A percentile compares a stretch with the other conserved stretches of the same genome.
phyloP scores from a whole-genome alignment of 208 protist genomes.

The Wallacemonas sp. region DNA sequence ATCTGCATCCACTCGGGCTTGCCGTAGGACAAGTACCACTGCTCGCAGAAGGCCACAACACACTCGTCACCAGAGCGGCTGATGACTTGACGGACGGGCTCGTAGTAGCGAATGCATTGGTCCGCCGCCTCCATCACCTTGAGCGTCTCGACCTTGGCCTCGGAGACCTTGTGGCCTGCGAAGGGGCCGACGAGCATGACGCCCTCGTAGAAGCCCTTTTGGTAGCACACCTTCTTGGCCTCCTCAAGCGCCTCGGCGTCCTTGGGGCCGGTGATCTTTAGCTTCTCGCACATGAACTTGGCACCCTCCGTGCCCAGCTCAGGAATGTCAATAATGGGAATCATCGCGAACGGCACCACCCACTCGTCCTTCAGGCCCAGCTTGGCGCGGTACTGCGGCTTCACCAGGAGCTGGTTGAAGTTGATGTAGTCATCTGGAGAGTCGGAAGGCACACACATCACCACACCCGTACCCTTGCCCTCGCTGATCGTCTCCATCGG shows the following conservation, averaged over 20 bases:
- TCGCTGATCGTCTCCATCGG: conserved; percentile 98
- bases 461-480: conserved; percentile 98
- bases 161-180: conserved; percentile 82
- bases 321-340: conserved; percentile 97
- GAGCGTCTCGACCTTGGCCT: conserved; percentile 94
- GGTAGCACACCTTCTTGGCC: conserved; percentile 98
- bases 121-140: conserved; percentile 80
- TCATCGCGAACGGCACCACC: conserved; percentile 92
- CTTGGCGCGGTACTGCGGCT: conserved; percentile 93
- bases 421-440: conserved; percentile 99
- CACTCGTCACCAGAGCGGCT: conserved; percentile 99
- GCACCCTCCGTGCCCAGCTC: conserved; percentile 87
- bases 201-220: conserved; percentile 98
- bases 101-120: conserved; percentile 93
- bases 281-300: conserved; percentile 92
- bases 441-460: conserved; percentile 98
- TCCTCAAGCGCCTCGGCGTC: conserved; percentile 94
- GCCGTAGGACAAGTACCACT: conserved; percentile 99
- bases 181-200: conserved; percentile 82
- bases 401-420: conserved; percentile 95
- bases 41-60: conserved; percentile 98
- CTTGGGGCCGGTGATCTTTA: conserved; percentile 96
- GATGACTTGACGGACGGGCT: conserved; percentile 96
- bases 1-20: conserved; percentile 95
- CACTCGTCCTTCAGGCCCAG: conserved; percentile 95